Evolutionary conservation across 2,329 filamentous ascomycete species (phyloP).

Genomic region (Chaetoscypha palmicola): DNA sequence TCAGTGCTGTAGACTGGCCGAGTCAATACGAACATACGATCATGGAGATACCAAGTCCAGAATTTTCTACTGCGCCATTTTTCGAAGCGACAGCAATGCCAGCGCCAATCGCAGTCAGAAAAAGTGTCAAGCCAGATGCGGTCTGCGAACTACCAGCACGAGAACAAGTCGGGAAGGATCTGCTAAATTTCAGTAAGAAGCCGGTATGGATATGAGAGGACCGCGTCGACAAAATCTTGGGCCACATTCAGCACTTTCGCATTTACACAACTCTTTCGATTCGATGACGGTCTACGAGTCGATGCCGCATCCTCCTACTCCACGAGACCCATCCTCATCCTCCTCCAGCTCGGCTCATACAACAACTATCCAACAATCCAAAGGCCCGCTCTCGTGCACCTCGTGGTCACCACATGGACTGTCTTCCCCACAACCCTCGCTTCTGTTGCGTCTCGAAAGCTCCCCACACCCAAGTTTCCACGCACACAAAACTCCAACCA

Average conservation of each 20-base stretch:
- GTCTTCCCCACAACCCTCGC: too few relatives aligned
- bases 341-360: too few relatives aligned
- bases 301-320: too few relatives aligned
- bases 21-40: slow-evolving; percentile 3
- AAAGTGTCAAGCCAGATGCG: too few relatives aligned
- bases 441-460: too few relatives aligned
- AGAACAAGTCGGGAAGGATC: slow-evolving; percentile 1
- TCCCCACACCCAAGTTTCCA: too few relatives aligned
- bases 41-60: background rate
- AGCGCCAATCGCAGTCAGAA: slow-evolving; percentile 1
- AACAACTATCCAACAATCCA: too few relatives aligned
- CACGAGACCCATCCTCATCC: too few relatives aligned
- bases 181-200: slow-evolving; percentile 6
- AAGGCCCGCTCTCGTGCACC: too few relatives aligned
- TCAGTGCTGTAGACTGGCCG: slow-evolving; percentile 1
- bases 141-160: slow-evolving; percentile 4
- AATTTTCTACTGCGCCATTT: background rate
- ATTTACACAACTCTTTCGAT: background rate
- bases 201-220: slow-evolving; percentile 5
- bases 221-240: background rate
- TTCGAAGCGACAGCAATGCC: slow-evolving; percentile 5
- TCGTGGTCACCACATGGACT: too few relatives aligned
- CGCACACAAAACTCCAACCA: background rate
- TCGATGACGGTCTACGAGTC: background rate
- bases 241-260: background rate